Conservation (phyloP, 805 yeast genomes). For the Kazachstania bromeliacearum region DNA sequence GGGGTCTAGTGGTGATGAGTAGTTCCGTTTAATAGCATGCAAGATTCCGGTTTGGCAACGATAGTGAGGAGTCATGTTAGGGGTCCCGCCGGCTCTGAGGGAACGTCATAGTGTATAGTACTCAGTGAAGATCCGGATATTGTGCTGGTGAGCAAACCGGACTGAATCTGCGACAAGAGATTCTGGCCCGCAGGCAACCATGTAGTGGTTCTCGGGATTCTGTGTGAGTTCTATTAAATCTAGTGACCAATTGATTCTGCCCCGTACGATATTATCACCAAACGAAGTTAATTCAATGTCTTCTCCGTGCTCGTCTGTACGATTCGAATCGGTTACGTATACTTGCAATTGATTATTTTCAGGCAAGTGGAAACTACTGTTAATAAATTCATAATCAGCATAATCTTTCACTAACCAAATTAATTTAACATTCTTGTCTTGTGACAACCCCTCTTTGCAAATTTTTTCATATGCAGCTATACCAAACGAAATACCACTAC, state of each 20-base stretch:
- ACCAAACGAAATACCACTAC: slow-evolving; percentile 63
- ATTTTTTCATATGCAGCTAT: slow-evolving; percentile 40
- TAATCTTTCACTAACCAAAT: slow-evolving; percentile 46
- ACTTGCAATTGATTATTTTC: not conserved
- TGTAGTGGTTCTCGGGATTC: slow-evolving; percentile 18
- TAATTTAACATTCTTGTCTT: slow-evolving; percentile 28
- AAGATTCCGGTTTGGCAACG: too few relatives aligned
- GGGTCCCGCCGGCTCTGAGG: too few relatives aligned
- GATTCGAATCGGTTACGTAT: too few relatives aligned
- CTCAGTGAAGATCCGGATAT: slow-evolving; percentile 17
- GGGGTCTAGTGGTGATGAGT: too few relatives aligned
- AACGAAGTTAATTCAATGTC: slow-evolving; percentile 5
- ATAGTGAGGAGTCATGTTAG: too few relatives aligned
- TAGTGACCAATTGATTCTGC: slow-evolving; percentile 21
- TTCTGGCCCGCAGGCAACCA: slow-evolving; percentile 27
- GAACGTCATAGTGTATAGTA: slow-evolving; percentile 16
- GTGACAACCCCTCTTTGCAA: slow-evolving; percentile 1
- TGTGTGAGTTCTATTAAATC: slow-evolving; percentile 19
- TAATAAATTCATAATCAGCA: slow-evolving; percentile 10
- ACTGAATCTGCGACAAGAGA: slow-evolving; percentile 15
- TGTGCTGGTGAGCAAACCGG: slow-evolving; percentile 14
- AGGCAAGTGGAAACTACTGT: not conserved
- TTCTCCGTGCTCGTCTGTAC: slow-evolving; percentile 7
- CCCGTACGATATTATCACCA: not conserved
- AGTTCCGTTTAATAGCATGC: too few relatives aligned